Conservation (phyloP, 345 rosid species). For the Lagerstroemia speciosa region DNA sequence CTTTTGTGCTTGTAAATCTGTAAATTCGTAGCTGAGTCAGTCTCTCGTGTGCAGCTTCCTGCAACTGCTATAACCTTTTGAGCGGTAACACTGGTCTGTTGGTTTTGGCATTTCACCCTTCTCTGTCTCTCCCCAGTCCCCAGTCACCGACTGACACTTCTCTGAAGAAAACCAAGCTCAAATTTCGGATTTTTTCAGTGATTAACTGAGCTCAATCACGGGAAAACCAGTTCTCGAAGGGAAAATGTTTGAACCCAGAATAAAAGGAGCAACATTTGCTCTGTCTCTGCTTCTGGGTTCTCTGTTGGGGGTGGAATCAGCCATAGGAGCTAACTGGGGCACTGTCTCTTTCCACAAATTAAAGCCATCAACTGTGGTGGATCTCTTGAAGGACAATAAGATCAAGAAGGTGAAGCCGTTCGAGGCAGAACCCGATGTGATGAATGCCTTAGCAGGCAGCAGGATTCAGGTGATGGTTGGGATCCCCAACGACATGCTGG, state of each 20-base stretch:
- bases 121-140: neutral
- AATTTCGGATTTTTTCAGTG: neutral
- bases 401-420: constrained; percentile 78
- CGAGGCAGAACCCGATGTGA: constrained; percentile 60
- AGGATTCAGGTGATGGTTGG: constrained; percentile 91
- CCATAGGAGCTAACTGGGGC: constrained; percentile 96
- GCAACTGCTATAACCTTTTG: neutral
- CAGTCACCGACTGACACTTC: neutral
- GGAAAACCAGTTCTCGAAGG: neutral
- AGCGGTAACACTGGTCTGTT: neutral
- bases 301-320: constrained; percentile 35
- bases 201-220: neutral
- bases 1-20: neutral
- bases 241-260: constrained; percentile 22
- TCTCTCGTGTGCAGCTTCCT: neutral
- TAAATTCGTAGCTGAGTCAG: neutral
- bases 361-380: constrained; percentile 81
- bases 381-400: constrained; percentile 72
- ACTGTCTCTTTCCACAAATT: constrained; percentile 56
- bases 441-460: constrained; percentile 53
- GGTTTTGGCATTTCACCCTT: neutral
- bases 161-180: neutral
- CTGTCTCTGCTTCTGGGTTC: constrained; percentile 14
- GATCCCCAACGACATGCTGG: constrained; percentile 75
- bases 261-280: constrained; percentile 8